These are phyloP conservation scores for Crinitomyces ghanaensis DNA, from an alignment of 805 yeast genomes.

Conservation along the genomic window DNA sequence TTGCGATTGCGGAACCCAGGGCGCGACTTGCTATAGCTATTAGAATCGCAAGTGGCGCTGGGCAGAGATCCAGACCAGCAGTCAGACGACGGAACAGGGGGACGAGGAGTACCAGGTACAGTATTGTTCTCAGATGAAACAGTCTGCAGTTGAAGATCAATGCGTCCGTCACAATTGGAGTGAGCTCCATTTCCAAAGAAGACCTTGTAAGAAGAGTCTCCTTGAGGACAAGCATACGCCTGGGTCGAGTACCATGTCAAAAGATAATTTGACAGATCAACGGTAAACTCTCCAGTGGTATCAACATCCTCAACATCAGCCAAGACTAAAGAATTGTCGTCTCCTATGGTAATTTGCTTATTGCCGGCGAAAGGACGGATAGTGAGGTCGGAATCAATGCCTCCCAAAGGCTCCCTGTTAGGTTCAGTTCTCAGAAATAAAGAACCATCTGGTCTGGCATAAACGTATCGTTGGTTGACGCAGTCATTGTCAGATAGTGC, in stretches of 20 bases:
- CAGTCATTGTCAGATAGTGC: constrained; percentile 1
- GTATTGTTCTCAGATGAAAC: too few species aligned
- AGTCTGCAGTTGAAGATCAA: constrained; percentile 4
- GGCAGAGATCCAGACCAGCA: too few species aligned
- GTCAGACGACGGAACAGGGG: too few species aligned
- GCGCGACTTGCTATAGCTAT: too few species aligned
- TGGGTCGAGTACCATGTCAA: constrained; percentile 2
- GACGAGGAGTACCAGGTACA: too few species aligned
- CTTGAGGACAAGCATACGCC: constrained; percentile 9
- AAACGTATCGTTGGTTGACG: constrained; percentile 4
- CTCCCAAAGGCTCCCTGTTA: constrained; percentile 2
- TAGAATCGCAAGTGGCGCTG: too few species aligned
- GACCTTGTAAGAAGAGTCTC: constrained; percentile 5
- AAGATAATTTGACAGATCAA: constrained; percentile 6
- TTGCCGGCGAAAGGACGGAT: constrained; percentile 6
- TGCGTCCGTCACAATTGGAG: constrained; percentile 7
- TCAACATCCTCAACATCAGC: constrained; percentile 4
- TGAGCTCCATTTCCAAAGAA: constrained; percentile 6
- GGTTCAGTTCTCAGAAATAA: constrained; percentile 4
- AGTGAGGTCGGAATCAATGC: constrained; percentile 2
- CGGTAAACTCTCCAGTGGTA: constrained; percentile 2
- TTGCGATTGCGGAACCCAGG: too few species aligned
- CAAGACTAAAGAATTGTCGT: constrained; percentile 7
- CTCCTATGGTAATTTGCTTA: constrained; percentile 3
- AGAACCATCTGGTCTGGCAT: constrained; percentile 7